Evolutionary conservation across 2,329 filamentous ascomycete species (phyloP), one percentile per base, ranked within the genome.

Genomic region (Colletotrichum lindemuthianum): DNA sequence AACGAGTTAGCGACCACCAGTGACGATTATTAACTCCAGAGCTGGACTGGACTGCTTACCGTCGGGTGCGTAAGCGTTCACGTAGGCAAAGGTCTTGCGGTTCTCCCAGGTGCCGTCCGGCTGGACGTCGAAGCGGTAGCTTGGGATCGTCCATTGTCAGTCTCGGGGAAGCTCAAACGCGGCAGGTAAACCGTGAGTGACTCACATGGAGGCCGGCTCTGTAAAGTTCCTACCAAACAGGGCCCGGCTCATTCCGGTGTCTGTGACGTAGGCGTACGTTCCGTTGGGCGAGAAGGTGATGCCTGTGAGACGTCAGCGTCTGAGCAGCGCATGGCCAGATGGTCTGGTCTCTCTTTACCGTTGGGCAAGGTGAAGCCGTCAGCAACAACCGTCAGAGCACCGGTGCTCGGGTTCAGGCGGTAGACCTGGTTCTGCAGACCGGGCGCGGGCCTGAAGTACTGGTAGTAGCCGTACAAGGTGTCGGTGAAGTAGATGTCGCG

Each of bases 401-500:
- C 83, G 0, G 82, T 87, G 0, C 66, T 69, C 1, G 81, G 79
- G 48, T 85, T 81, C 49, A 84, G 82, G 2, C 85, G 81, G 71
- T 89, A 90, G 0, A 89, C 84, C 69, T 89, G 87, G 61, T 83
- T 84, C 5, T 79, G 84, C 10, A 88, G 71, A 0, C 81, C 81
- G 0, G 86, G 86, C 6, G 72, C 67, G 0, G 83, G 83, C 0
- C 87, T 79, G 69, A 89, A 88, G 32, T 84, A 78, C 70, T 89
- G 87, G 45, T 84, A 77, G 65, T 79, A 84, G 3, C 86, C 88
- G 67, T 90, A 90, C 8, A 82, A 78, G 0, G 85, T 83, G 63
- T 90, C 87, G 2, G 87, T 90, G 69, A 90, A 89, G 77, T 88
- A 90, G n/a, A 90, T 75, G 33, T 86, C 81, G n/a, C 81, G 79